Base-by-base conservation (phyloP, 176 grass and related monocot species). In the Aegilops longissima region DNA sequence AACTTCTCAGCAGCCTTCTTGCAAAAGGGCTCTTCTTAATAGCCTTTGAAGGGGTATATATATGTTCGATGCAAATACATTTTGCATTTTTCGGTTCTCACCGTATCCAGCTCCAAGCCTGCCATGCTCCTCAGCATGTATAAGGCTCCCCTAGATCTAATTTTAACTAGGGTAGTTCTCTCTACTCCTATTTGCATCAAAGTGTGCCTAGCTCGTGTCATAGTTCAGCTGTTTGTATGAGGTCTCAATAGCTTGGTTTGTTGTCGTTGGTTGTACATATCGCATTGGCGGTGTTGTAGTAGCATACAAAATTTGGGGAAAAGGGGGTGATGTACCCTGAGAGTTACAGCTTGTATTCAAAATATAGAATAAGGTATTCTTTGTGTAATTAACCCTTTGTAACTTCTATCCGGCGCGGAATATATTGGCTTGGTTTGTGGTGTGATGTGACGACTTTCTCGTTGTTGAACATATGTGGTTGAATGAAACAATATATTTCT, bases 21-120 rank as follows among this genome's bases (percentile, higher is more conserved):
- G 94, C 92, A 97, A 97, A 93, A 97, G 92, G 89, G 92, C 85
- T 92, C 97, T 99, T 88, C 91, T 95, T 87, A 92, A 92, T 89
- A 95, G 83, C 88, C 92, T 94, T 73, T 93, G 80, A 90, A 64
- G 66, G 74, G 72, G 39, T 82, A 49, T 35, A 62, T 66, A 33
- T 51, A 9, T 77, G 61, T 56, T 66, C 13, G 34, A 68, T 67
- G 81, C 66, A 85, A 67, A 66, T 85, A 54, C 1, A 54, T 67
- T 77, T 54, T 77, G 73, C 73, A 66, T 67, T 85, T 38, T 54
- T 77, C 25, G 73, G 61, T 67, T 76, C 82, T 38, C 62, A 39
- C 69, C 21, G 78, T 61, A 89, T 77, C 31, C 64, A 84, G 79
- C 29, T 29, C 68, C 42, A 84, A 76, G 78, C 52, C 62, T 71